phyloP scores from a whole-genome alignment of 331 rosid genomes.

The Erythrophleum ivorense region DNA sequence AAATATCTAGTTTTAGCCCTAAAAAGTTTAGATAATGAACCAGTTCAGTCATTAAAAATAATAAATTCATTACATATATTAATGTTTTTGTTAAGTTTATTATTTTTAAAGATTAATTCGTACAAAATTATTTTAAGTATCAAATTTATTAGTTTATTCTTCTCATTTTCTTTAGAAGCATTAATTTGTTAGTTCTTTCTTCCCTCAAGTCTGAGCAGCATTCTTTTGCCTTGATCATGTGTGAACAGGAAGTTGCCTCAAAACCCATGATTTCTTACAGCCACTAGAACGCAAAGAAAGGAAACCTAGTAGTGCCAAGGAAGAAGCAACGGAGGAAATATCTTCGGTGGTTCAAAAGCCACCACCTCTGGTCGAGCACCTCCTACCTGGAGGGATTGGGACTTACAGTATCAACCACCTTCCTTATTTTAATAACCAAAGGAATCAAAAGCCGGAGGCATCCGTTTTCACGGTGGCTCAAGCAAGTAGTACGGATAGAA shows the following conservation, averaged over 20 bases:
- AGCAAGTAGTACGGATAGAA: slow-evolving; percentile 64
- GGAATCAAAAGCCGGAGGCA: slow-evolving; percentile 74
- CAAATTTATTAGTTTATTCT: no score
- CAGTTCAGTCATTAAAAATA: no score
- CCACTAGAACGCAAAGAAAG: slow-evolving; percentile 76
- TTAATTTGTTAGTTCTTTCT: no score
- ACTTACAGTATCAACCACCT: slow-evolving; percentile 89
- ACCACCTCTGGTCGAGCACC: slow-evolving; percentile 66
- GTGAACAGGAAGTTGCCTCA: slow-evolving; percentile 63
- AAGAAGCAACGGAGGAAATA: slow-evolving; percentile 58
- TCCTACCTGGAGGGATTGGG: slow-evolving; percentile 94
- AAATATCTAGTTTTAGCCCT: no score
- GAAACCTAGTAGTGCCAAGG: slow-evolving; percentile 54
- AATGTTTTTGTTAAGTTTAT: no score
- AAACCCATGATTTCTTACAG: slow-evolving; percentile 91
- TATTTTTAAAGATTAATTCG: no score
- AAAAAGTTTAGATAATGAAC: no score
- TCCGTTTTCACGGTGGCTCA: slow-evolving; percentile 56
- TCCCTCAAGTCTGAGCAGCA: slow-evolving; percentile 10
- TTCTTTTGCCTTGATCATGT: slow-evolving; percentile 27
- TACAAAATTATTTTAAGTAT: no score
- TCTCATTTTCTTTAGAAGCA: no score
- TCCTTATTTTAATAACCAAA: slow-evolving; percentile 64
- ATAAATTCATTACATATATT: neutral
- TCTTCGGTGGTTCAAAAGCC: slow-evolving; percentile 54